Evolutionary conservation across 108 stramenopile species (phyloP).

Genomic region (Halocafeteria seosinensis): DNA sequence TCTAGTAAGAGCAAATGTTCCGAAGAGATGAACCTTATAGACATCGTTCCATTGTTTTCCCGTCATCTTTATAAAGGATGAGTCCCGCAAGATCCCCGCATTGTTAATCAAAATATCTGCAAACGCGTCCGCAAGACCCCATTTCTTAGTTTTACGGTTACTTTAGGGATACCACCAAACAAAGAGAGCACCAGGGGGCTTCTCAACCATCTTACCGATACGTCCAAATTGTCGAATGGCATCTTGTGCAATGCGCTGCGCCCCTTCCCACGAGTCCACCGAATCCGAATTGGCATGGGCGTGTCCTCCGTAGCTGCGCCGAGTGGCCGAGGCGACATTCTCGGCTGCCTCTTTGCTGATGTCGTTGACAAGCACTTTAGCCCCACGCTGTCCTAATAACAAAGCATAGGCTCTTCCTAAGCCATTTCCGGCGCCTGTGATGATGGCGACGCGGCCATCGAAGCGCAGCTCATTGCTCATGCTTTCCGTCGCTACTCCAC

Average conservation of each 20-base stretch:
- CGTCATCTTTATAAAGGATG: constrained; percentile 24
- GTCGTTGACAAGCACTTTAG: background rate
- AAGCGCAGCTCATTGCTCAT: constrained; percentile 10
- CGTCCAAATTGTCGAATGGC: background rate
- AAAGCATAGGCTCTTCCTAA: constrained; percentile 14
- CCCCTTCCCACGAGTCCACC: too few relatives aligned
- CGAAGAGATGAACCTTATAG: constrained; percentile 16
- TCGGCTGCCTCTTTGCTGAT: too few relatives aligned
- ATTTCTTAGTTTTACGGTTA: too few relatives aligned
- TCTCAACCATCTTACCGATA: background rate
- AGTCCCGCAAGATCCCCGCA: constrained; percentile 25
- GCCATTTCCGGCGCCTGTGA: constrained; percentile 18
- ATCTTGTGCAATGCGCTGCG: background rate
- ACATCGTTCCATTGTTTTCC: constrained; percentile 20
- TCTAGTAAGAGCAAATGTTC: constrained; percentile 15
- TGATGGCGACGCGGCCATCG: constrained; percentile 19
- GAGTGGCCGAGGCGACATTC: too few relatives aligned
- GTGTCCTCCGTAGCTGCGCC: too few relatives aligned
- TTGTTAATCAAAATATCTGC: constrained; percentile 26
- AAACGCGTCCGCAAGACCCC: too few relatives aligned
- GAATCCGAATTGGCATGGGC: too few relatives aligned
- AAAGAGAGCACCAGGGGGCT: background rate
- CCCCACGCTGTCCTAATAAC: constrained; percentile 9
- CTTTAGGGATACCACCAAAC: too few relatives aligned
- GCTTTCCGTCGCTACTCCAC: too few relatives aligned